Evolutionary conservation across 345 rosid species (phyloP), one percentile per base, ranked within the genome.

Genomic region (Geranium brycei): DNA sequence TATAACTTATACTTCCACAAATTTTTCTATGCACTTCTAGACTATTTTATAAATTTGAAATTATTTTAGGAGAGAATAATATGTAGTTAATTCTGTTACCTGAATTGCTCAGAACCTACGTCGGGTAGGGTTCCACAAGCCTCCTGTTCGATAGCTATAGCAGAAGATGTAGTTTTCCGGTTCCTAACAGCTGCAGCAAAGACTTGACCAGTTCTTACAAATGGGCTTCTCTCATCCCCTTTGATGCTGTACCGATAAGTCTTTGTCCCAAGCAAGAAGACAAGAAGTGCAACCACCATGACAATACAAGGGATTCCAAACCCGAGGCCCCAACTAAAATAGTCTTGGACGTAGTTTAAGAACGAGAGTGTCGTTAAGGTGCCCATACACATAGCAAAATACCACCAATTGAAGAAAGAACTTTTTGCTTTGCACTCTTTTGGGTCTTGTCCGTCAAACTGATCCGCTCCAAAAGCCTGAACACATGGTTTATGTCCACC

Each of bases 391-490:
- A 83, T 61, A 53, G 79, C 77, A 61, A 83, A 78, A 59, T 78
- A 78, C 74, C 81, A 80, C 85, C 87, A 83, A 62, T 83, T 83
- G 75, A 80, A 83, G 68, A 80, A 83, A 18, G 69, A 74, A 79
- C 85, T 80, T 60, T 71, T 80, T 41, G 77, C 79, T 60, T 64
- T 59, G 35, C 60, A 17, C 57, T 83, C 83, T 19, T 73, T 62
- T 15, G 81, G 81, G 57, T 80, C 80, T 1, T 19, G 65, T 56
- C 66, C 81, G 0, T 82, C 87, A 41, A 82, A 82, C 47, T 82
- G 87, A 69, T 82, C 87, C 31, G 87, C 87, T 58, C 87, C 87
- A 31, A 82, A 82, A n/a, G 84, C 82, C 38, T 76, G 73, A 17
- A 80, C 82, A 35, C 87, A 82, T 4, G 87, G 87, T 57, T 82